Conservation (phyloP, 2,329 filamentous ascomycete species). For the Helotiales sp. region DNA sequence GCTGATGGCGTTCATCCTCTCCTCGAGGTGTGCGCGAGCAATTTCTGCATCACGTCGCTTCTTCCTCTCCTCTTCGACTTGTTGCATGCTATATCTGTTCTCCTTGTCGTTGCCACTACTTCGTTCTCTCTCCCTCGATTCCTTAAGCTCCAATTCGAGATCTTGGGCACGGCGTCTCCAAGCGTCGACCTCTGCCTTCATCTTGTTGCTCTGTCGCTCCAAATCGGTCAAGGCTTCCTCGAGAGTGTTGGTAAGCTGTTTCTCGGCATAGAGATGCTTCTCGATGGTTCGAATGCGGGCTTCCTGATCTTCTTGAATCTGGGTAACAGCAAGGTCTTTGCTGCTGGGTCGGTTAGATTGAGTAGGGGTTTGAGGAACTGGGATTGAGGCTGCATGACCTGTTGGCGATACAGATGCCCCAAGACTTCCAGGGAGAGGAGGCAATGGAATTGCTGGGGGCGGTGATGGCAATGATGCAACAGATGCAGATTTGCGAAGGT, state of each 20-base stretch:
- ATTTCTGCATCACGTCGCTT: slow-evolving; percentile 88
- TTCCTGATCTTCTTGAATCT: slow-evolving; percentile 92
- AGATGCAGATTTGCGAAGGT: slow-evolving; percentile 77
- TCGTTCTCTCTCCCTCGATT: slow-evolving; percentile 48
- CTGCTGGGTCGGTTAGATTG: slow-evolving; percentile 71
- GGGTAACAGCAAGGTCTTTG: slow-evolving; percentile 74
- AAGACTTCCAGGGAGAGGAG: slow-evolving; percentile 72
- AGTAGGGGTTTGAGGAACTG: slow-evolving; percentile 51
- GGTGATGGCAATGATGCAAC: slow-evolving; percentile 86
- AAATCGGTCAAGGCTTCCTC: slow-evolving; percentile 95
- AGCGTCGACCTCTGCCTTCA: slow-evolving; percentile 84
- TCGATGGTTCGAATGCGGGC: slow-evolving; percentile 93
- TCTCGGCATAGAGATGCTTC: slow-evolving; percentile 94
- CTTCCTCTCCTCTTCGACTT: slow-evolving; percentile 94
- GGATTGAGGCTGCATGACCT: slow-evolving; percentile 37
- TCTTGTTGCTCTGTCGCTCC: slow-evolving; percentile 87
- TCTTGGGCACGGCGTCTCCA: slow-evolving; percentile 85
- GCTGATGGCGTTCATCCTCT: slow-evolving; percentile 89
- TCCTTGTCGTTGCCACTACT: slow-evolving; percentile 33
- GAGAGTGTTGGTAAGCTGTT: slow-evolving; percentile 90
- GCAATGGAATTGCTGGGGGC: slow-evolving; percentile 92
- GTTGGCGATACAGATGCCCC: slow-evolving; percentile 47
- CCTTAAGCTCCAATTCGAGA: slow-evolving; percentile 45
- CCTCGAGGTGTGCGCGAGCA: slow-evolving; percentile 84
- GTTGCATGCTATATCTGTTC: slow-evolving; percentile 72